A percentile compares a stretch with the other conserved stretches of the same genome.
Conservation (phyloP, 768 basidiomycete genomes). For the Amylocystis lapponica region DNA sequence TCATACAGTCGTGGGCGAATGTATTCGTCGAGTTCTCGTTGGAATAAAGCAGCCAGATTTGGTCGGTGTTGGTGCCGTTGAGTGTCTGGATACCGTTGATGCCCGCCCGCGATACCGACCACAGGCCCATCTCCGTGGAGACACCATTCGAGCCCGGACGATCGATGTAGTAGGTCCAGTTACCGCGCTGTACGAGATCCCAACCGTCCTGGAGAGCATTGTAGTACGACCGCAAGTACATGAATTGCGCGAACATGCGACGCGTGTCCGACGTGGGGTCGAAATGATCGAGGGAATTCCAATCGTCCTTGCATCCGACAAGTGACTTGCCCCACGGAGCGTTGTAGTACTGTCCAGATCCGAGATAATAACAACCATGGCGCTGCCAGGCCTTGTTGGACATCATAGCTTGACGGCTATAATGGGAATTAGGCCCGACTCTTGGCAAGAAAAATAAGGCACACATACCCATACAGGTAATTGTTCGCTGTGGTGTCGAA, state of each 20-base stretch:
- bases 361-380: conserved; percentile 88
- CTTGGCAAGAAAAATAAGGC: conserved; percentile 4
- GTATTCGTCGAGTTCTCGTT: conserved; percentile 76
- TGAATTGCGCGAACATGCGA: conserved; percentile 68
- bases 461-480: conserved; percentile 80
- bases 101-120: conserved; percentile 69
- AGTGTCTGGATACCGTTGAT: conserved; percentile 57
- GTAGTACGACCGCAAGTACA: conserved; percentile 63
- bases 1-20: conserved; percentile 57
- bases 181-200: conserved; percentile 76
- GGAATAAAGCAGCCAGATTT: conserved; percentile 80
- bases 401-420: conserved; percentile 89
- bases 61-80: conserved; percentile 51
- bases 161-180: conserved; percentile 75
- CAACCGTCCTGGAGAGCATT: conserved; percentile 82
- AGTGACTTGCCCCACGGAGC: conserved; percentile 78
- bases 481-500: conserved; percentile 87
- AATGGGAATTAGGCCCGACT: background rate
- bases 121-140: conserved; percentile 81
- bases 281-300: conserved; percentile 93
- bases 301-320: conserved; percentile 82
- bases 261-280: conserved; percentile 81
- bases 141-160: conserved; percentile 84
- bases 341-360: conserved; percentile 91
- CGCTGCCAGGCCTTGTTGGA: conserved; percentile 83